Evolutionary conservation across 129 eudicot species (phyloP).

Genomic region (Lactuca saligna): DNA sequence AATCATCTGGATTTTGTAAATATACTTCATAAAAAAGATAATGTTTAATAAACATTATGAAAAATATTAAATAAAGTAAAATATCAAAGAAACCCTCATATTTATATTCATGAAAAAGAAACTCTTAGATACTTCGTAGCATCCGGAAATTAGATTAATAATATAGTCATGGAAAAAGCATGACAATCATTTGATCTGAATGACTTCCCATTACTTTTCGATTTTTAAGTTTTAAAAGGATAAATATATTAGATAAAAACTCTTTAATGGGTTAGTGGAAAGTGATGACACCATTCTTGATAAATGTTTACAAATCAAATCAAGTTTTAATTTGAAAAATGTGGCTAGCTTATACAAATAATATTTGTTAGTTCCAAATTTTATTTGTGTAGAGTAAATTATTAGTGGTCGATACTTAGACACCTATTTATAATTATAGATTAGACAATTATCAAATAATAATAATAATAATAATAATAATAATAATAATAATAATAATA

Average conservation of each 20-base stretch:
- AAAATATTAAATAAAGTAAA: neutral
- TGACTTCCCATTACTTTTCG: conserved; percentile 35
- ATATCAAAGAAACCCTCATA: neutral
- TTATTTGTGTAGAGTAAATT: neutral
- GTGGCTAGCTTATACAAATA: conserved; percentile 30
- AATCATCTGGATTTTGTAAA: neutral
- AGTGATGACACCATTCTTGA: conserved; percentile 43
- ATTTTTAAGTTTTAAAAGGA: conserved; percentile 21
- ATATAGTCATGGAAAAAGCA: conserved; percentile 42
- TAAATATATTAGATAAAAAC: neutral
- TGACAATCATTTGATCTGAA: conserved; percentile 54
- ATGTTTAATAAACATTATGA: too few species aligned
- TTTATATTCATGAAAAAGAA: neutral
- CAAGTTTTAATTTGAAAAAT: conserved; percentile 35
- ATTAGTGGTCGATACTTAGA: neutral
- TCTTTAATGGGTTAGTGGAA: conserved; percentile 33
- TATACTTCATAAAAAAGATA: neutral
- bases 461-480: too few species aligned
- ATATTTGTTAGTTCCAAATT: neutral
- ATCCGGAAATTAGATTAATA: conserved; percentile 35
- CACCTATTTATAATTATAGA: neutral
- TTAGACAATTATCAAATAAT: too few species aligned
- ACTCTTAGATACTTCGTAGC: conserved; percentile 23
- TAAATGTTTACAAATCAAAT: conserved; percentile 1
- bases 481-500: too few species aligned